Conservation (phyloP, 140 eudicot genomes). For the Anethum foeniculum region DNA sequence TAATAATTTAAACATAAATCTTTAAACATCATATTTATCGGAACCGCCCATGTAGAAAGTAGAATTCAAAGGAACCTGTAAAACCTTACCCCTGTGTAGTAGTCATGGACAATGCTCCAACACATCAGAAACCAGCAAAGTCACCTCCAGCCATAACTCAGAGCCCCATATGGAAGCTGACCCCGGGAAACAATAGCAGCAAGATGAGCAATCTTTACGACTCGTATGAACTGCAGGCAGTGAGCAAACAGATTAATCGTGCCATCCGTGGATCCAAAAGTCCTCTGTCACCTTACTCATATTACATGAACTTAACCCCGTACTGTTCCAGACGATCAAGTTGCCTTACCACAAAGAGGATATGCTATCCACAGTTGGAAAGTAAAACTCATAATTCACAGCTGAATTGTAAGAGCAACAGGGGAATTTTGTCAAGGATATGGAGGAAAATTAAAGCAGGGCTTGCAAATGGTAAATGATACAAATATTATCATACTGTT, state of each 20-base stretch:
- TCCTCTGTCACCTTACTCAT: constrained; percentile 45
- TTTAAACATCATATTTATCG: neutral
- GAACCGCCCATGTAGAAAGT: neutral
- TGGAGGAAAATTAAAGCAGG: constrained; percentile 51
- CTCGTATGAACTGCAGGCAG: constrained; percentile 57
- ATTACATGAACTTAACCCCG: constrained; percentile 29
- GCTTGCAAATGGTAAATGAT: constrained; percentile 12
- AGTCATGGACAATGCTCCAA: constrained; percentile 8
- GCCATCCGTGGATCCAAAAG: constrained; percentile 46
- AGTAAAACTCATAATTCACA: neutral
- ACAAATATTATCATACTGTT: neutral
- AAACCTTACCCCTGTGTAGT: constrained; percentile 4
- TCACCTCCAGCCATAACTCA: constrained; percentile 1
- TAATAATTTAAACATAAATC: neutral
- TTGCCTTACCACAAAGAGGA: constrained; percentile 23
- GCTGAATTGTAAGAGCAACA: neutral
- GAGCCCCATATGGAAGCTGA: constrained; percentile 25
- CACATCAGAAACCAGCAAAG: neutral
- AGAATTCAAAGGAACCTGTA: constrained; percentile 6
- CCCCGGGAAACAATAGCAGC: constrained; percentile 13
- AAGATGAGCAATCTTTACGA: constrained; percentile 57
- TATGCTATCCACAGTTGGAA: constrained; percentile 16
- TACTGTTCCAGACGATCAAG: constrained; percentile 29
- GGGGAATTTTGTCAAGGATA: constrained; percentile 32
- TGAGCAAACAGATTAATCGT: constrained; percentile 57